Evolutionary conservation across 257 asterid species (phyloP), one percentile per base, ranked within the genome.

Genomic region (Lycium ferocissimum): DNA sequence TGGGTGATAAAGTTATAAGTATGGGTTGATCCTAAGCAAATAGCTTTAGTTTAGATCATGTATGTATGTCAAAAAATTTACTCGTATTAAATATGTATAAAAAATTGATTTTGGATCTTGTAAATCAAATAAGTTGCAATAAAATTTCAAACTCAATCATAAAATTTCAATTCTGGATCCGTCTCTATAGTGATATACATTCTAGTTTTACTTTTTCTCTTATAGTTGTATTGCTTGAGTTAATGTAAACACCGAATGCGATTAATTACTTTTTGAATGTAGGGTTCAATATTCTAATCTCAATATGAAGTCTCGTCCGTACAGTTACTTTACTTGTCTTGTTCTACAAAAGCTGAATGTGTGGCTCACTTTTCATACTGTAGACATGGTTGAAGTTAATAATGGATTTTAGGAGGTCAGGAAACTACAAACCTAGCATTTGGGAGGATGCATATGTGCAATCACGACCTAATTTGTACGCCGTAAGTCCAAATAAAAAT

Each of bases 361-460:
- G 62, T 22, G 22, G 45, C 22, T 76, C 63, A 76, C 81, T 22
- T 76, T 49, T 49, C 81, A 2, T 22, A 7, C 8, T 5, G 56
- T 38, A 17, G 15, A 8, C 15, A 70, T 40, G 79, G 54, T 40
- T 40, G 56, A 70, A 70, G 26, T 71, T 10, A 76, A 51, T 22
- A 13, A 76, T 76, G 82, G 63, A 22, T 49, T 0, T 26, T 62
- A 89, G 93, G 49, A 89, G 94, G 35, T 89, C 93, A 2, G 94
- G 88, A 66, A 92, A 92, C 86, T 89, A 80, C 15, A 71, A 43
- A 67, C 72, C 88, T 33, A 89, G 91, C 85, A 57, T 87, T 47
- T 91, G 94, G 94, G 86, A 91, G 6, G 89, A 91, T 66, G 87
- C 86, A 12, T 86, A 86, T 84, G 80, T 92, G 45, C 91, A 90